Percentiles rank a stretch among this genome's conserved stretches.
Evolutionary conservation across 148 eudicot genomes (phyloP).

Genomic region (Rhododendron williamsianum): DNA sequence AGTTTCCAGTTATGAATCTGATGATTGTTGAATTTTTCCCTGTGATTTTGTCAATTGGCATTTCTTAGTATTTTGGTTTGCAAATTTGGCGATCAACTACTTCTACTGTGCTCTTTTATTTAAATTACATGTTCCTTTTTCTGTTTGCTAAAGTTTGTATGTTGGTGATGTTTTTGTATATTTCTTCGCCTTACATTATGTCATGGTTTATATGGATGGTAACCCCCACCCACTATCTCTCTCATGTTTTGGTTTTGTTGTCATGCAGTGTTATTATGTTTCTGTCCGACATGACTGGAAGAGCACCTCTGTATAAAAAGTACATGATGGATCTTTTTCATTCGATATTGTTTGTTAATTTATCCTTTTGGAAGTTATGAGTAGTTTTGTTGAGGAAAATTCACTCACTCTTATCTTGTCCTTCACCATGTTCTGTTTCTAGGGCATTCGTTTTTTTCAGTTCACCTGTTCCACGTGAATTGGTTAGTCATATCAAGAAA

Average conservation of each 20-base stretch:
- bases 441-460: constrained; percentile 96
- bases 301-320: constrained; percentile 81
- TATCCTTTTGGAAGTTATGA: background rate
- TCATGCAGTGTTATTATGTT: constrained; percentile 75
- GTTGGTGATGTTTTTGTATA: background rate
- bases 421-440: constrained; percentile 15
- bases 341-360: background rate
- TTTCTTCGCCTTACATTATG: background rate
- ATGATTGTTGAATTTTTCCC: background rate
- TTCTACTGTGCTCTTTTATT: background rate
- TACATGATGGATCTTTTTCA: constrained; percentile 26
- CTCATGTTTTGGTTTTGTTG: constrained; percentile 10
- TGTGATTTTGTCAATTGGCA: background rate
- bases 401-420: constrained; percentile 11
- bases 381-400: background rate
- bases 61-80: background rate
- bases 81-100: background rate
- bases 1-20: background rate
- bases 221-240: background rate
- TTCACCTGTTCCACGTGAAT: constrained; percentile 66
- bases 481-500: constrained; percentile 65
- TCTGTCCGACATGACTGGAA: constrained; percentile 90
- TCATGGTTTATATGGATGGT: background rate
- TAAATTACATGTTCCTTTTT: background rate
- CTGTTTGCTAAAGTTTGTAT: background rate